Evolutionary conservation across 306 rosid genomes (phyloP).

Genomic region (Styphnolobium japonicum): DNA sequence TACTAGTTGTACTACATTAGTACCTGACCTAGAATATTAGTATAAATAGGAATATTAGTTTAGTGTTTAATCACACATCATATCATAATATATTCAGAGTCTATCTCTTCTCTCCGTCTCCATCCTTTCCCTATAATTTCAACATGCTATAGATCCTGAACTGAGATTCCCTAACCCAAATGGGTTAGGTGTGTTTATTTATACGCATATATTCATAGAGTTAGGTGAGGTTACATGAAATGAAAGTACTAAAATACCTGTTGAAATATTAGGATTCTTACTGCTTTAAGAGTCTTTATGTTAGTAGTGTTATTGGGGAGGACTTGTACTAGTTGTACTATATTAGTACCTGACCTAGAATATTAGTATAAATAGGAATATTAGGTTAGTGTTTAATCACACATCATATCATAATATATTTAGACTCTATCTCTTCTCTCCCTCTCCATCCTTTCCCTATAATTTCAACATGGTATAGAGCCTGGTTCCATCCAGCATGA

Average conservation of each 20-base stretch:
- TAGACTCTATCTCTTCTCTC: not conserved
- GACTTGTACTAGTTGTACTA: not conserved
- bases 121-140: not conserved
- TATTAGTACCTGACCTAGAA: not conserved
- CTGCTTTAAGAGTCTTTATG: not conserved
- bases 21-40: not conserved
- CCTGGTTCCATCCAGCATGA: too few relatives aligned
- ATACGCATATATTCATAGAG: not conserved
- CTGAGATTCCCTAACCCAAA: not conserved
- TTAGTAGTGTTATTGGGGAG: not conserved
- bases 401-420: not conserved
- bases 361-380: not conserved
- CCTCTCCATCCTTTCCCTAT: not conserved
- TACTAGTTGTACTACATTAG: not conserved
- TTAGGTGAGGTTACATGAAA: not conserved
- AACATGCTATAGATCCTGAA: not conserved
- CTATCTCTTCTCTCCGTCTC: not conserved
- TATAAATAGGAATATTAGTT: not conserved
- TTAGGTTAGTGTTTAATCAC: not conserved
- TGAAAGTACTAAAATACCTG: not conserved
- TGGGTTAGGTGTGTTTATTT: not conserved
- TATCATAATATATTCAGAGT: not conserved
- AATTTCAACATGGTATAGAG: not conserved
- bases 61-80: not conserved
- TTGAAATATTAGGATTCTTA: not conserved